phyloP scores from a whole-genome alignment of 495 filamentous ascomycete genomes.

The Neurospora sp. region DNA sequence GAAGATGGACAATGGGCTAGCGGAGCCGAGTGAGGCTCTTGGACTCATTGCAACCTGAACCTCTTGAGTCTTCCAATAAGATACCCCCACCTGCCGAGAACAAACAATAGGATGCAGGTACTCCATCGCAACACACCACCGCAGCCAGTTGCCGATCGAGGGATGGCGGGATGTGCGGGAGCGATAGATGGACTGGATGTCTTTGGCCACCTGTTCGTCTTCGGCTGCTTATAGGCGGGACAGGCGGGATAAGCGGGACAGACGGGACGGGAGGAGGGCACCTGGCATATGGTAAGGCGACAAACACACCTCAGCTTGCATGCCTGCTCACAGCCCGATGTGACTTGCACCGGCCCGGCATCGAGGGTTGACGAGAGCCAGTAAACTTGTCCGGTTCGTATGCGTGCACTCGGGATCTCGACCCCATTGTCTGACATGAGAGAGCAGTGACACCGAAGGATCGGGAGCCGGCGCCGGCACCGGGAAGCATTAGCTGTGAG shows the following conservation, averaged over 20 bases:
- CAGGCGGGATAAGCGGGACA: background rate
- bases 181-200: background rate
- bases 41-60: background rate
- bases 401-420: background rate
- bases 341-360: background rate
- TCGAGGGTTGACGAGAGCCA: background rate
- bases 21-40: background rate
- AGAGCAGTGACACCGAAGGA: background rate
- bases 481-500: background rate
- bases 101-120: background rate
- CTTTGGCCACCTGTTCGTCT: background rate
- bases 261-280: background rate
- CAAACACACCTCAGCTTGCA: background rate
- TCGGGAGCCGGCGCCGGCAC: background rate
- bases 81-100: background rate
- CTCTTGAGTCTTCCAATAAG: background rate
- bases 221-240: background rate
- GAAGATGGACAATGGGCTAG: background rate
- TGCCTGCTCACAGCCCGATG: background rate
- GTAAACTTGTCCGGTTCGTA: background rate
- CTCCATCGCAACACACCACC: background rate
- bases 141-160: background rate
- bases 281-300: background rate
- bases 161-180: background rate
- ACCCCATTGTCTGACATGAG: background rate